These are phyloP conservation scores for Flaveria robusta DNA, from an alignment of 129 eudicot genomes.

Conservation along the genomic window DNA sequence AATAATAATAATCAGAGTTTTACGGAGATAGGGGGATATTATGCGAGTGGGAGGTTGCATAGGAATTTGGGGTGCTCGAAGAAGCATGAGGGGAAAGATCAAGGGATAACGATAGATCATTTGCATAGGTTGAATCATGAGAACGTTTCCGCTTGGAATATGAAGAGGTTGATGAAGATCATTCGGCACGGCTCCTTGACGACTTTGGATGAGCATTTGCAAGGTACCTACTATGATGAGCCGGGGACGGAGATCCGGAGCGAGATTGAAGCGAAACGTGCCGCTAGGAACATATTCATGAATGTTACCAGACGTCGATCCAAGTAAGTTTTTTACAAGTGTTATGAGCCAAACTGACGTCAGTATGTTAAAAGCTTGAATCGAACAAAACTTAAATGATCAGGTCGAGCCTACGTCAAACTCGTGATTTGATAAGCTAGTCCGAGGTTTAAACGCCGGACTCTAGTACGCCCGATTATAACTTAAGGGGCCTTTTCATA, in stretches of 20 bases:
- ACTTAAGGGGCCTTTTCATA: too few species aligned
- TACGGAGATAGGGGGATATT: conserved; percentile 19
- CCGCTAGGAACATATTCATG: conserved; percentile 47
- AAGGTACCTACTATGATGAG: conserved; percentile 33
- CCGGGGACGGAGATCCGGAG: conserved; percentile 35
- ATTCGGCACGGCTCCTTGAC: conserved; percentile 38
- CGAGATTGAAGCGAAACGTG: conserved; percentile 43
- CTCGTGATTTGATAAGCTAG: too few species aligned
- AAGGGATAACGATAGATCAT: conserved; percentile 40
- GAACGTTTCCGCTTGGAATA: conserved; percentile 47
- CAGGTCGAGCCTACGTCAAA: too few species aligned
- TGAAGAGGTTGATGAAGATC: conserved; percentile 44
- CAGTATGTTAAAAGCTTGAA: too few species aligned
- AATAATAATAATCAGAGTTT: conserved; percentile 22
- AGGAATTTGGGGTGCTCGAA: conserved; percentile 20
- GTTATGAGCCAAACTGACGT: too few species aligned
- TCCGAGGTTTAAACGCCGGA: too few species aligned
- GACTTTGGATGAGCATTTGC: conserved; percentile 38
- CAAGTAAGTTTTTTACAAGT: conserved; percentile 19
- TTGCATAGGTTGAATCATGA: conserved; percentile 43
- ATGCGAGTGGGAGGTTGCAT: conserved; percentile 29
- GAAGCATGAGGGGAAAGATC: conserved; percentile 22
- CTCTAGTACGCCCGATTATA: too few species aligned
- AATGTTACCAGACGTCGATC: conserved; percentile 40
- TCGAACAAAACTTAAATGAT: too few species aligned